Conservation (phyloP, 1,139 yeast genomes). For the Tardiomyces depauwii region DNA sequence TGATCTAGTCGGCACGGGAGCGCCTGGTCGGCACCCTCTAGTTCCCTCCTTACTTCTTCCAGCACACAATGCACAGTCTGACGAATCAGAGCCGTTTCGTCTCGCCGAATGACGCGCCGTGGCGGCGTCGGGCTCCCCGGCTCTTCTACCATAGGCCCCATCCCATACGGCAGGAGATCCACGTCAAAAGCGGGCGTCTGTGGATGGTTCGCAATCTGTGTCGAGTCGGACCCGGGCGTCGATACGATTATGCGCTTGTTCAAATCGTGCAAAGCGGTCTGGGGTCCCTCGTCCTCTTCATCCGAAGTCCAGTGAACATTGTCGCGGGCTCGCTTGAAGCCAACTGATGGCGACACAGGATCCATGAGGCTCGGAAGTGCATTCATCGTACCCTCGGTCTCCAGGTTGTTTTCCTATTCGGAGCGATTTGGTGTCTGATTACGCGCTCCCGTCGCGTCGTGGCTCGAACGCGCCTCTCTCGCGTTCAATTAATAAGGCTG, state of each 20-base stretch:
- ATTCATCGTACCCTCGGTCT: no score
- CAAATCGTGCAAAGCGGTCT: background rate
- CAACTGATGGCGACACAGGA: background rate
- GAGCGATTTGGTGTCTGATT: no score
- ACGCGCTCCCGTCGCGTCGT: no score
- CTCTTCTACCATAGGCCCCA: conserved; percentile 11
- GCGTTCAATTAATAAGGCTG: no score
- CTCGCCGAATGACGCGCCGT: background rate
- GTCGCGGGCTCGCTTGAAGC: background rate
- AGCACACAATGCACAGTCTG: background rate
- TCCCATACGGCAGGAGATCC: conserved; percentile 6
- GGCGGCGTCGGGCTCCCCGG: conserved; percentile 12
- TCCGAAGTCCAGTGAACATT: background rate
- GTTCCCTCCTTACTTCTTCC: background rate
- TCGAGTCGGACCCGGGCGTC: background rate
- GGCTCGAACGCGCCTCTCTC: no score
- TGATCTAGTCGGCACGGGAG: background rate
- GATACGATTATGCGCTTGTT: background rate
- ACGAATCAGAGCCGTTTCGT: background rate
- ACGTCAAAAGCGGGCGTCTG: background rate
- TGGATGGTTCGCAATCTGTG: background rate
- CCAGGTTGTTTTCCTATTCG: no score
- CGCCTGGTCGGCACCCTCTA: background rate
- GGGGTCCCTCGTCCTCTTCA: background rate
- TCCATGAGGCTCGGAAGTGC: background rate